phyloP scores from a whole-genome alignment of 1,284 basidiomycete species.

The Rhodotorula sp. region DNA sequence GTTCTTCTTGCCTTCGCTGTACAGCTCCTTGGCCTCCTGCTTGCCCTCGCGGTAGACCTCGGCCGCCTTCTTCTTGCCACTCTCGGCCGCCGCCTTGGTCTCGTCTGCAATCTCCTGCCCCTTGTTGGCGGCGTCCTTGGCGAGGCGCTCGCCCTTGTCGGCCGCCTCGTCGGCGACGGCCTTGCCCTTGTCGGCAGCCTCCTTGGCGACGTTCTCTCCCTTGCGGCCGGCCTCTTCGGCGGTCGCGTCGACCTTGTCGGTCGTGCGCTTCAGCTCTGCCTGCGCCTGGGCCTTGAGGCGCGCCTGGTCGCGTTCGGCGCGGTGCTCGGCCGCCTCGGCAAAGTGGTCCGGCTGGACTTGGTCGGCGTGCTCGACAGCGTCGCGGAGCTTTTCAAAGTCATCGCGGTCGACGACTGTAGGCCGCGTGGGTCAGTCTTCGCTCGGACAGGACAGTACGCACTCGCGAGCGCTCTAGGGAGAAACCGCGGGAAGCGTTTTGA shows the following conservation, averaged over 20 bases:
- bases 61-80: slow-evolving; percentile 45
- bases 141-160: slow-evolving; percentile 24
- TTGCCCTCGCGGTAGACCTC: slow-evolving; percentile 17
- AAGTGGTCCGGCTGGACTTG: slow-evolving; percentile 25
- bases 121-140: slow-evolving; percentile 15
- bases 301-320: slow-evolving; percentile 60
- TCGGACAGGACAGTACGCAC: not conserved
- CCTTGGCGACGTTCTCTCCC: slow-evolving; percentile 45
- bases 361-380: slow-evolving; percentile 34
- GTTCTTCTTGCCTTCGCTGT: slow-evolving; percentile 15
- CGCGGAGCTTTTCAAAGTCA: slow-evolving; percentile 18
- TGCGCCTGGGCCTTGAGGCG: slow-evolving; percentile 48
- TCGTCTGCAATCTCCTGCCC: slow-evolving; percentile 42
- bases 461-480: not conserved
- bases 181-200: slow-evolving; percentile 15
- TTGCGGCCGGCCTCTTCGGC: slow-evolving; percentile 49
- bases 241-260: slow-evolving; percentile 62
- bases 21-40: slow-evolving; percentile 17
- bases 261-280: slow-evolving; percentile 62
- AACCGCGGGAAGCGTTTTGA: not conserved
- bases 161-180: slow-evolving; percentile 15
- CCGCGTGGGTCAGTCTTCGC: not conserved
- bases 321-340: slow-evolving; percentile 44
- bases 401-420: slow-evolving; percentile 30
- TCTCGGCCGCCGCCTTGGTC: slow-evolving; percentile 52